Base-by-base conservation (phyloP, 768 basidiomycete genomes). In the Kwoniella shandongensis region DNA sequence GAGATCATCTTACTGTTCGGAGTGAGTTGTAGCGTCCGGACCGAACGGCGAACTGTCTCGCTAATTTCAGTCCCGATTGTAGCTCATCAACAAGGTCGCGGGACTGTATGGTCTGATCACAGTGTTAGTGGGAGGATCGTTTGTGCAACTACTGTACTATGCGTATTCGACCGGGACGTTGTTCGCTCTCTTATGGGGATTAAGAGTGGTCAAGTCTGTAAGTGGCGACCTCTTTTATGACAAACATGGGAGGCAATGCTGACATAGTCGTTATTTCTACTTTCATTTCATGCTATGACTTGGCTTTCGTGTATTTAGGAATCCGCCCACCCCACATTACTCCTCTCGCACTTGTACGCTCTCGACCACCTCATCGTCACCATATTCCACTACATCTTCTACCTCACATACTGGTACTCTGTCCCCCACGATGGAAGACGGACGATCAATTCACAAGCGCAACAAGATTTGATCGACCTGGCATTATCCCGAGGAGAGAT, bases 71-170 rank as follows among this genome's bases (percentile, higher is more conserved):
- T 10, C 22, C 17, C 25, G 44, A 44, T 12, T 2, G 2, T 50
- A 76, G 73, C 70, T 76, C 22, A 66, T 99, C 64, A 99, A 99
- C 83, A 99, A 99, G 79, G 94, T 93, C 47, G 93, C 96, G 18
- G 94, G 96, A 48, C 84, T 97, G 8, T 99, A 98, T 74, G 96
- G 96, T 53, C 83, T 99, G 55, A 86, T 99, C 57, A 93, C 92
- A 4, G 83, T 92, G 54, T 78, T 92, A 57, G 88, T 88, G 0
- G 78, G 78, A 29, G 91, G 89, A n/a, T 87, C 88, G n/a, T 85
- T 91, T 65, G 85, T 88, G 0, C 96, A 99, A 78, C 81, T 97
- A 59, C 88, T 86, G 76, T 82, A 94, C 72, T 98, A 98, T 77
- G 81, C 92, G 18, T 99, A 99, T 80, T 97, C 93, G 10, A 86